A percentile compares a stretch with the other conserved stretches of the same genome.
phyloP scores from a whole-genome alignment of 768 basidiomycete species.

The Naganishia onofrii region DNA sequence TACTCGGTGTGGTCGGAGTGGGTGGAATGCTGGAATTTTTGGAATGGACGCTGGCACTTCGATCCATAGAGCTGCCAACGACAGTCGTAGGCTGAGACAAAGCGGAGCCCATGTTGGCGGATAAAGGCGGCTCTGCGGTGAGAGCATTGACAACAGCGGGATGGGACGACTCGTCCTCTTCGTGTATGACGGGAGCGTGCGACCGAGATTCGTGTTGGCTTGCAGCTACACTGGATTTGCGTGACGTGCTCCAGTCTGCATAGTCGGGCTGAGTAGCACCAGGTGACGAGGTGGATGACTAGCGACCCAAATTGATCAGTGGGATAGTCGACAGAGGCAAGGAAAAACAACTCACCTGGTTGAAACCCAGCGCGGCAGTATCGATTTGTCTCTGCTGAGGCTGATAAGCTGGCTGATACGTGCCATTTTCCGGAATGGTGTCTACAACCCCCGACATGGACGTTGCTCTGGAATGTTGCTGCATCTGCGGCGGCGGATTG shows the following conservation, averaged over 20 bases:
- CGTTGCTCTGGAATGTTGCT: conserved; percentile 13
- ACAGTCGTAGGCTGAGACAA: conserved; percentile 10
- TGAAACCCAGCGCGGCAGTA: conserved; percentile 14
- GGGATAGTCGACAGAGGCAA: background rate
- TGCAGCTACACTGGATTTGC: conserved; percentile 20
- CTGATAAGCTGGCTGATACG: conserved; percentile 19
- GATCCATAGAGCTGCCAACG: conserved; percentile 9
- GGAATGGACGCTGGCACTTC: conserved; percentile 21
- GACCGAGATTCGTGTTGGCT: conserved; percentile 6
- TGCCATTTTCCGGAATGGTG: conserved; percentile 22
- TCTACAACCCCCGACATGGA: conserved; percentile 17
- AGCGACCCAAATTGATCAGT: background rate
- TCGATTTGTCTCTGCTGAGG: conserved; percentile 9
- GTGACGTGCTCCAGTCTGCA: conserved; percentile 29
- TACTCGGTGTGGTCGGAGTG: conserved; percentile 44
- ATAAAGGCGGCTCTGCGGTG: conserved; percentile 25
- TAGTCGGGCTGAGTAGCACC: conserved; percentile 5
- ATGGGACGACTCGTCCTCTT: conserved; percentile 29
- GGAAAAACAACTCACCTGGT: background rate
- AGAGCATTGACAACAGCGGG: conserved; percentile 2
- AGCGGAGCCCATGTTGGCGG: background rate
- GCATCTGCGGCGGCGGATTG: background rate
- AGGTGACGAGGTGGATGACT: conserved; percentile 12
- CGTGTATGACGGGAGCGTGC: conserved; percentile 17
- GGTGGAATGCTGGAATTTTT: conserved; percentile 40